Percentiles rank a stretch among this genome's conserved stretches.
phyloP scores from a whole-genome alignment of 495 filamentous ascomycete genomes.

The Usnea hakonensis region DNA sequence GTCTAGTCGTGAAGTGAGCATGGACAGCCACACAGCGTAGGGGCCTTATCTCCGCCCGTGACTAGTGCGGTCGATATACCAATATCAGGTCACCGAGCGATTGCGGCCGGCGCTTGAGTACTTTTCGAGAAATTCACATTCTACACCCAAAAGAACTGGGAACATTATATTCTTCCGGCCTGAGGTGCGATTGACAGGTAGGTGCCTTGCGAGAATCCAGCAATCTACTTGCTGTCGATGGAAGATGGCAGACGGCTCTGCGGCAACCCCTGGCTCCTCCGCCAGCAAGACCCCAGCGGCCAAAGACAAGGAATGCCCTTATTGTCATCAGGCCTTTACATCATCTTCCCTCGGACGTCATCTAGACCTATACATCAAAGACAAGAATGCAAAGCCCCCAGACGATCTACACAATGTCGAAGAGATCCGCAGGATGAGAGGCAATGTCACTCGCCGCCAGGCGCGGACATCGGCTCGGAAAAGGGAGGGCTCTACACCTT shows the following conservation, averaged over 20 bases:
- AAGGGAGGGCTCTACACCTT: slow-evolving; percentile 39
- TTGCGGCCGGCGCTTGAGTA: not conserved
- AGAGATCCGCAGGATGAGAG: slow-evolving; percentile 71
- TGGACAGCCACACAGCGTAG: no score
- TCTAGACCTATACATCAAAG: slow-evolving; percentile 81
- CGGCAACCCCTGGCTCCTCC: slow-evolving; percentile 45
- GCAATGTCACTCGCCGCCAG: slow-evolving; percentile 75
- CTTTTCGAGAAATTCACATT: not conserved
- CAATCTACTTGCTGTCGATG: not conserved
- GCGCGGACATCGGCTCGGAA: slow-evolving; percentile 54
- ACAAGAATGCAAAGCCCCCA: slow-evolving; percentile 72
- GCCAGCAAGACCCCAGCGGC: slow-evolving; percentile 36
- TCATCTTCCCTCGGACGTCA: slow-evolving; percentile 90
- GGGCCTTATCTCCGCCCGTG: not conserved
- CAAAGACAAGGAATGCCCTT: slow-evolving; percentile 81
- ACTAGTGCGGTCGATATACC: not conserved
- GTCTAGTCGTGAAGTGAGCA: no score
- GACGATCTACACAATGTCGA: slow-evolving; percentile 85
- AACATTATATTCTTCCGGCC: no score
- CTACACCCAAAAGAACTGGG: not conserved
- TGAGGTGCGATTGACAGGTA: not conserved
- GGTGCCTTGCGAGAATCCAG: not conserved
- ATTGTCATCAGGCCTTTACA: slow-evolving; percentile 77
- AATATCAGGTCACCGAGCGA: not conserved
- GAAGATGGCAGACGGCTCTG: slow-evolving; percentile 23